Evolutionary conservation across 176 grass and related monocot genomes (phyloP), one percentile per base, ranked within the genome.

Genomic region (Pharus latifolius): DNA sequence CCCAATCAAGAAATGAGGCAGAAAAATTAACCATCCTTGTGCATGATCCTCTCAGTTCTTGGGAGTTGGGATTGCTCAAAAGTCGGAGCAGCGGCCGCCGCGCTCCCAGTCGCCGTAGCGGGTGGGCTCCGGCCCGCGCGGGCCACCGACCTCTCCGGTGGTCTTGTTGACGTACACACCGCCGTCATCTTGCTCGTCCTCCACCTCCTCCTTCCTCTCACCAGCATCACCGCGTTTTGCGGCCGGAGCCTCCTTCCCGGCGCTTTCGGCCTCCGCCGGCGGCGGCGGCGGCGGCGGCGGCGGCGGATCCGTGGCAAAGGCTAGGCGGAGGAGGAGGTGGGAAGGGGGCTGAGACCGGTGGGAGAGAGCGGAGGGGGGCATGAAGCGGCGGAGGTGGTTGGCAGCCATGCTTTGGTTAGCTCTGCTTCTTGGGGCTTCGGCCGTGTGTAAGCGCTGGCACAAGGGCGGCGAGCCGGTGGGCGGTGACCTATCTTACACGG

Each of bases 91-190:
- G 26, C 89, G 89, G 49, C 93, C 83, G 54, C 80, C 77, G 56
- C 80, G 70, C 65, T 90, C 86, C 93, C 93, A 97, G 65, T 97
- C 93, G 63, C 86, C 93, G 70, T 92, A 92, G 17, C 86, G 70
- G 32, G 93, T 92, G 10, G 93, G 89, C 60, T 97, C 93, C 4
- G 86, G 86, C 73, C 93, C 93, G 5, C 26, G 85, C 20, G 86
- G 93, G 19, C 89, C 86, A 68, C 83, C 93, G 37, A 97, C 62
- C 89, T 97, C 83, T 61, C 77, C 77, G 1, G 85, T 87, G 16
- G 24, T n/a, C 82, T 92, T 75, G 73, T 90, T 92, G 45, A 92
- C 57, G 65, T 82, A 1, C 41, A 16, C 59, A 9, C 83, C 73
- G 7, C 47, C 63, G 0, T 53, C 40, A 2, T 31, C 83, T 0